A percentile compares a stretch with the other conserved stretches of the same genome.
Conservation (phyloP, 257 asterid genomes). For the Solanum neorickii region DNA sequence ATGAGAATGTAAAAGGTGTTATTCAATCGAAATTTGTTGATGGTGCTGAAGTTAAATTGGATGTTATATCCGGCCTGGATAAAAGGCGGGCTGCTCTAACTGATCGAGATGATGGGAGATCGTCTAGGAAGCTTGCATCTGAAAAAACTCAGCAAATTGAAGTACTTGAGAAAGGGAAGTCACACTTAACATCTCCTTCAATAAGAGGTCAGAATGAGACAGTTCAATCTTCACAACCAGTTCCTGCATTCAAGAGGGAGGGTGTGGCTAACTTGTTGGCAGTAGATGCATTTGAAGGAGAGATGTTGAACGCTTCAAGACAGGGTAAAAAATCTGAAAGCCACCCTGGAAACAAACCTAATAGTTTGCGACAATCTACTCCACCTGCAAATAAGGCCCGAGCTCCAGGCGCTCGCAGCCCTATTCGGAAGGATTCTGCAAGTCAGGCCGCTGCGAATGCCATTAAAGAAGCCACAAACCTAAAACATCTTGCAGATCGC, state of each 20-base stretch:
- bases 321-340: conserved; percentile 53
- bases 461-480: conserved; percentile 90
- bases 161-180: conserved; percentile 39
- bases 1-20: conserved; percentile 37
- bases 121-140: conserved; percentile 29
- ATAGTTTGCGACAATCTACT: conserved; percentile 36
- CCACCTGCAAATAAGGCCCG: conserved; percentile 48
- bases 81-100: conserved; percentile 30
- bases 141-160: conserved; percentile 29
- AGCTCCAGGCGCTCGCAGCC: conserved; percentile 66
- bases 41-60: conserved; percentile 17
- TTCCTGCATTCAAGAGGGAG: conserved; percentile 54
- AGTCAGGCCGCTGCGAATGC: conserved; percentile 77
- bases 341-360: conserved; percentile 32
- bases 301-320: conserved; percentile 29
- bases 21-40: conserved; percentile 24
- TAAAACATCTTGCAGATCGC: conserved; percentile 94
- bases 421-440: conserved; percentile 71
- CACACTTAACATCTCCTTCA: conserved; percentile 69
- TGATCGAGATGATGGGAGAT: conserved; percentile 37
- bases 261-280: conserved; percentile 25
- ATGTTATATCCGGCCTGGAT: conserved; percentile 28
- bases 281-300: conserved; percentile 31
- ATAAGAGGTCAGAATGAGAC: conserved; percentile 50
- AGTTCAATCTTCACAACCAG: conserved; percentile 19